Base-by-base conservation (phyloP, 2,329 filamentous ascomycete species). In the Emmonsiellopsis sp. region DNA sequence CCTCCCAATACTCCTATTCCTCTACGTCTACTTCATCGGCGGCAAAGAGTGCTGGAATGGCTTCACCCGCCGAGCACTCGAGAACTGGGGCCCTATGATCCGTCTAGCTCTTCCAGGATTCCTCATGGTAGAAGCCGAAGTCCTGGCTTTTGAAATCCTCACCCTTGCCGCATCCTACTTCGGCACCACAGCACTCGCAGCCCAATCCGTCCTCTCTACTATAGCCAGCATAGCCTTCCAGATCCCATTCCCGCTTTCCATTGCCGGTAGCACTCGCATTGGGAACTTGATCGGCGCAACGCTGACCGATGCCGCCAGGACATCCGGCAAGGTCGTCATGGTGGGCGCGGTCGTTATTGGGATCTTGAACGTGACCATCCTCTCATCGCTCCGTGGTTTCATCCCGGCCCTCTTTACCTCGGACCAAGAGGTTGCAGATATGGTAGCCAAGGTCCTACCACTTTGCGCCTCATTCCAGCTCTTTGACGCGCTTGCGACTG, bases 101-200 rank as follows among this genome's bases (percentile, higher is more conserved):
- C 82, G 83, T 47, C 84, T 97, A 38, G 89, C 92, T 0, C 74
- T 96, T 10, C 91, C 92, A 0, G 92, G 92, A 1, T 83, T 97
- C 67, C 75, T 95, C 59, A 96, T 96, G 91, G 86, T 97, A 1
- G 84, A 94, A 67, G 90, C 92, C 5, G 92, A 97, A 68, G 95
- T 88, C 73, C 79, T 96, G 9, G 90, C 91, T 6, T 97, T 97
- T 67, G 92, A 97, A 68, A 83, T 95, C 48, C 76, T 95, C 57
- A 95, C 90, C 0, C 77, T 96, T n/a, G 83, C 84, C 7, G 82
- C 88, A 0, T 88, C 85, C 50, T 88, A 87, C 61, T 84, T 96
- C 54, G 87, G 87, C 13, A 83, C 87, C 1, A 84, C 84, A 15
- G 83, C 86, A 57, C 80, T 97, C 1, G 92, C 92, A 0, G 91